Percentiles rank a stretch among this genome's conserved stretches.
Conservation (phyloP, 2,329 filamentous ascomycete species). For the Penicillium expansum region DNA sequence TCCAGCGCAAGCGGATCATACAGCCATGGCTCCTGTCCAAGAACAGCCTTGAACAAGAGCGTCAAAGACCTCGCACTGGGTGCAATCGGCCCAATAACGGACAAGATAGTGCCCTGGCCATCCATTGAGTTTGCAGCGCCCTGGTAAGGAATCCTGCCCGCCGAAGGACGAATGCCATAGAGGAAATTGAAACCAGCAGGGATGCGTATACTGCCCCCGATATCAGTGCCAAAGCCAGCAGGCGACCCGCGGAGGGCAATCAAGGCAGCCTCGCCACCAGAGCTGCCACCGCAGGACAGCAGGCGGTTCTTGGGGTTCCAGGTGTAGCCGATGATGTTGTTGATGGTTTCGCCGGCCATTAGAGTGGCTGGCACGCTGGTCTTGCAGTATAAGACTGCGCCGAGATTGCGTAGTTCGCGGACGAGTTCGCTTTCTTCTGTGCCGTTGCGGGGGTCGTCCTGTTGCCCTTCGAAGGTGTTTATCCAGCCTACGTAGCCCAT, state of each 20-base stretch:
- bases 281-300: conserved; percentile 56
- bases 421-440: conserved; percentile 59
- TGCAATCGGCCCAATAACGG: conserved; percentile 62
- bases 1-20: conserved; percentile 64
- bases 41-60: conserved; percentile 55
- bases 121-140: conserved; percentile 62
- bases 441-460: conserved; percentile 50
- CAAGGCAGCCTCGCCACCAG: conserved; percentile 58
- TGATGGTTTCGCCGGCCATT: conserved; percentile 59
- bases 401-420: conserved; percentile 51
- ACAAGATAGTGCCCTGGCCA: conserved; percentile 62
- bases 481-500: conserved; percentile 68
- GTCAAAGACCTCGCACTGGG: conserved; percentile 55
- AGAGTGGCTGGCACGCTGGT: conserved; percentile 57
- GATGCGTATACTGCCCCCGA: conserved; percentile 57
- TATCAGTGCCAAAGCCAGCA: conserved; percentile 59
- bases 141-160: conserved; percentile 54
- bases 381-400: conserved; percentile 56
- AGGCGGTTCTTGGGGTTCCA: conserved; percentile 57
- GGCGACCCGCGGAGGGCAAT: conserved; percentile 54
- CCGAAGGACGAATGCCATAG: conserved; percentile 56
- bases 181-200: conserved; percentile 60
- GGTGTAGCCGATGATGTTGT: conserved; percentile 60
- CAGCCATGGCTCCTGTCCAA: conserved; percentile 62
- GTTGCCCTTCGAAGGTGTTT: conserved; percentile 57